Base-by-base conservation (phyloP, 2,329 filamentous ascomycete genomes). In the Arachnomyces sp. region DNA sequence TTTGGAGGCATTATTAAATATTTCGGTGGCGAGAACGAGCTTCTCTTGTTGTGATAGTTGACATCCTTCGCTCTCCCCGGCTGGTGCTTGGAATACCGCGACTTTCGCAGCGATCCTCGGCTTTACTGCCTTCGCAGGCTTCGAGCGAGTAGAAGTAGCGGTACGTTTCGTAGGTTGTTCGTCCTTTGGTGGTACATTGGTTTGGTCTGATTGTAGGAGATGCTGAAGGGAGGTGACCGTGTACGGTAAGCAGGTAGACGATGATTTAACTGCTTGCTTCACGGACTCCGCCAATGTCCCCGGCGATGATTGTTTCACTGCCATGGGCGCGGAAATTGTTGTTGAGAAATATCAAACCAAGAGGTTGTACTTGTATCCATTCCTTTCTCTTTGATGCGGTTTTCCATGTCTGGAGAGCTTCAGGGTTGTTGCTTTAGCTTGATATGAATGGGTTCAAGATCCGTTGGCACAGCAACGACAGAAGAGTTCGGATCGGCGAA, bases 251-350 rank as follows among this genome's bases (percentile, higher is more conserved):
- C 75, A 80, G 50, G 69, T 77, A 34, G 71, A 61, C 9, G 67
- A 67, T 39, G 71, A 74, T 45, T 71, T 63, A 47, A 78, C 61
- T 31, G 74, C 74, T 44, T 65, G 62, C 53, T 77, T 78, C 53
- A 77, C 69, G 44, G 72, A 67, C 39, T 65, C 60, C 31, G 56
- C 48, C 13, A 58, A 44, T 42, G 57, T 54, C 44, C 54, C 55
- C 44, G 52, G 39, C 29, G 55, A 50, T 34, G 62, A 43, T 36
- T 55, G 46, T 45, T 56, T 55, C 34, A 63, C 57, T 44, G 60
- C 55, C 60, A 63, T 59, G 14, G 35, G 8, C 21, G 21, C 9
- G 21, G 9, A 25, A 25, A 25, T 5, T 30, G 31, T 14, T 29
- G 34, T 36, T 4, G 13, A 30, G 14, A 18, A 28, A 28, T 36